Conservation (phyloP, 768 basidiomycete species). For the Pleurotus citrinopileatus region DNA sequence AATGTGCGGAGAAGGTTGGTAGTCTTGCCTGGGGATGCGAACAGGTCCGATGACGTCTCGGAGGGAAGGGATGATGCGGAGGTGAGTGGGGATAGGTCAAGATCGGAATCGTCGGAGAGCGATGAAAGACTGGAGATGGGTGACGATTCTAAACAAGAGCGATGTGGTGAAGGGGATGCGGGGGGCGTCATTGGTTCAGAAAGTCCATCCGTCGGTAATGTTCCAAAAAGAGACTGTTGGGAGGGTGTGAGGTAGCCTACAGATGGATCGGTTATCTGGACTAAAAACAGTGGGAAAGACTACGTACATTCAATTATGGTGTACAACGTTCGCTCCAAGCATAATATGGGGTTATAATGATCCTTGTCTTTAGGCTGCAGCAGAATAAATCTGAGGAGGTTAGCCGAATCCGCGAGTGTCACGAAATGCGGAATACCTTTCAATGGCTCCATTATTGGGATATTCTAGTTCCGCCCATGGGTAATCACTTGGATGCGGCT, state of each 20-base stretch:
- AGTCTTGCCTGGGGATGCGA: slow-evolving; percentile 7
- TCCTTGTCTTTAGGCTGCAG: slow-evolving; percentile 82
- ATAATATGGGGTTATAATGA: slow-evolving; percentile 84
- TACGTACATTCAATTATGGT: slow-evolving; percentile 67
- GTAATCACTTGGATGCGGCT: slow-evolving; percentile 55
- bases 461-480: slow-evolving; percentile 78
- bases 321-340: slow-evolving; percentile 67
- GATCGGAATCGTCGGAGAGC: slow-evolving; percentile 25
- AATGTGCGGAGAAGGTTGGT: slow-evolving; percentile 53
- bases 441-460: slow-evolving; percentile 66
- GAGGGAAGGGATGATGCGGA: slow-evolving; percentile 22
- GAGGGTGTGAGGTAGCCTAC: slow-evolving; percentile 66
- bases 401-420: slow-evolving; percentile 11
- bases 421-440: slow-evolving; percentile 46
- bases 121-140: slow-evolving; percentile 21
- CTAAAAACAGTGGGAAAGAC: background rate
- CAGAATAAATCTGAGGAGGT: slow-evolving; percentile 58
- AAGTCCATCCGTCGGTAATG: slow-evolving; percentile 50
- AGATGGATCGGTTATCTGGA: background rate
- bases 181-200: slow-evolving; percentile 37
- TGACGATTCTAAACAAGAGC: slow-evolving; percentile 29
- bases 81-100: slow-evolving; percentile 26
- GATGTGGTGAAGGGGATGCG: slow-evolving; percentile 34
- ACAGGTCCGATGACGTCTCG: slow-evolving; percentile 18
- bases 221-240: slow-evolving; percentile 66